phyloP scores from a whole-genome alignment of 768 basidiomycete genomes.

The Hygrocybe punicea region DNA sequence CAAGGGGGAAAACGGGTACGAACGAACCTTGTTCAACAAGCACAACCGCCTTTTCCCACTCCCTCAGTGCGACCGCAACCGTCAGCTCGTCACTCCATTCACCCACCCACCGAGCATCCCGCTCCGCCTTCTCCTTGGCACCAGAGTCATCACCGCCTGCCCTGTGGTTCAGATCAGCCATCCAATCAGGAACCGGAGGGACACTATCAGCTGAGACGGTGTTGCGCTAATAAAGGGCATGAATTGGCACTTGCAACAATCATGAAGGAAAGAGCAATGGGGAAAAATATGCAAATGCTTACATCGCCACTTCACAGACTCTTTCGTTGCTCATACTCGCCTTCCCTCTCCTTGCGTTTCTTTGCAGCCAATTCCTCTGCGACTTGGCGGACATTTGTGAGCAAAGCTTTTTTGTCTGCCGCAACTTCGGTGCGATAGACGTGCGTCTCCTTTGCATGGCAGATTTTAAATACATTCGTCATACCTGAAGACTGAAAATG shows the following conservation, averaged over 20 bases:
- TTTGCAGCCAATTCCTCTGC: conserved; percentile 88
- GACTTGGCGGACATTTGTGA: conserved; percentile 84
- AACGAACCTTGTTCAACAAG: conserved; percentile 78
- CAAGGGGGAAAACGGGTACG: not conserved
- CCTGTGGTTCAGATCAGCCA: conserved; percentile 62
- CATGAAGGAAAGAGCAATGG: not conserved
- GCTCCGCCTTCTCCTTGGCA: conserved; percentile 72
- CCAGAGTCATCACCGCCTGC: conserved; percentile 52
- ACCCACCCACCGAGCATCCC: conserved; percentile 80
- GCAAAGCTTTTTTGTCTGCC: conserved; percentile 81
- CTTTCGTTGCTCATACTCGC: conserved; percentile 85
- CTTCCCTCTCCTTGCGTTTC: conserved; percentile 89
- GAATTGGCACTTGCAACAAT: not conserved
- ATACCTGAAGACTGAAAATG: conserved; percentile 45
- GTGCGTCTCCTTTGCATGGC: conserved; percentile 89
- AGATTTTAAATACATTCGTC: conserved; percentile 96
- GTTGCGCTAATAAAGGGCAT: conserved; percentile 21
- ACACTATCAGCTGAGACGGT: conserved; percentile 26
- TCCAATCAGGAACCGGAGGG: conserved; percentile 72
- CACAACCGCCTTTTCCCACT: conserved; percentile 84
- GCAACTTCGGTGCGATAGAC: conserved; percentile 84
- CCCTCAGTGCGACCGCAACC: conserved; percentile 82
- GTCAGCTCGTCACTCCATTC: conserved; percentile 91
- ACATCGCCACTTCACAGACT: conserved; percentile 57
- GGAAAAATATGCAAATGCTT: conserved; percentile 36